phyloP scores from a whole-genome alignment of 495 filamentous ascomycete species.

The Chaetomidium leptoderma region DNA sequence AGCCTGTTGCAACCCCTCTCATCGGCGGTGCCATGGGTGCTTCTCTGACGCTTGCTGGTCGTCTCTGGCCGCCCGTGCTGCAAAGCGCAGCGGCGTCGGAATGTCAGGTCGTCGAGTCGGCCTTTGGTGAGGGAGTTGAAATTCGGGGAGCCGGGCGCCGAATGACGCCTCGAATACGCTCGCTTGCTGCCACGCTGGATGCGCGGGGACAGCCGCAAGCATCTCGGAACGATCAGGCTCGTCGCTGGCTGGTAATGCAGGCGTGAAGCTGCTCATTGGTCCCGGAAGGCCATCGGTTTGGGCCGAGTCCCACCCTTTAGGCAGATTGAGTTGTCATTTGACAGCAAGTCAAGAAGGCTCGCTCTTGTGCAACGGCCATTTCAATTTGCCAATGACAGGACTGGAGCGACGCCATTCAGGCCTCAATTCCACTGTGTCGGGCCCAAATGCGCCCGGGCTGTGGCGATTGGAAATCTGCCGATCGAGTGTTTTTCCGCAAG shows the following conservation, averaged over 20 bases:
- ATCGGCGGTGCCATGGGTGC: conserved; percentile 7
- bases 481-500: too few species aligned
- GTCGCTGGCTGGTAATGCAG: not conserved
- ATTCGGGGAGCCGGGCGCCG: not conserved
- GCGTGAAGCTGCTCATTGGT: conserved; percentile 1
- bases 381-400: not conserved
- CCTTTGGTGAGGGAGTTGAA: not conserved
- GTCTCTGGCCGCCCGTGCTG: not conserved
- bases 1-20: not conserved
- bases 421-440: not conserved
- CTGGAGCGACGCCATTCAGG: not conserved
- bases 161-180: not conserved
- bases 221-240: not conserved
- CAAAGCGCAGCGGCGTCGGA: not conserved
- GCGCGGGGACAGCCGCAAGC: not conserved
- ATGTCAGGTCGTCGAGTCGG: not conserved
- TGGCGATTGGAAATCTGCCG: too few species aligned
- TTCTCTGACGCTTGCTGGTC: not conserved
- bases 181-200: conserved; percentile 8
- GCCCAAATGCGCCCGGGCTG: too few species aligned
- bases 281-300: not conserved
- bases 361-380: not conserved
- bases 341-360: not conserved
- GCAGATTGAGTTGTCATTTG: not conserved
- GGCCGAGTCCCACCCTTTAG: conserved; percentile 1